Evolutionary conservation across 164 flowering plant genomes (phyloP), one percentile per base, ranked within the genome.

Genomic region (Echeveria elegans): DNA sequence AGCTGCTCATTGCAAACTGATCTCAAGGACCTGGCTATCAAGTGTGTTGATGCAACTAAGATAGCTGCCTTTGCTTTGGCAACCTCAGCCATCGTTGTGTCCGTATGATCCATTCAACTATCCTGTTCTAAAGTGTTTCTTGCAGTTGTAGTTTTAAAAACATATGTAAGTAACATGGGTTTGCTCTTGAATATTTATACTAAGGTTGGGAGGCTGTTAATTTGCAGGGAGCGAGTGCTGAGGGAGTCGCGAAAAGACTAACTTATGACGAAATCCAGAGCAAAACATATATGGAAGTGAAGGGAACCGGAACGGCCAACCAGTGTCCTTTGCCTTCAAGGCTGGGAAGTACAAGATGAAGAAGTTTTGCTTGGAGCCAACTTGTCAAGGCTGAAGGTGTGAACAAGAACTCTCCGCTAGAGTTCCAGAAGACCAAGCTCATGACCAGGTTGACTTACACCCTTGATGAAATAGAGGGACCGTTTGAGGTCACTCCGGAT

Each of bases 401-500:
- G 0, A 81, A 29, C 90, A 94, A 94, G 83, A 94, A 88, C 73
- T 65, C 97, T 18, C 82, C 91, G 15, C 83, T 94, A 0, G 98
- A 89, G 29, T 90, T 94, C 84, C 97, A 90, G 64, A 78, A 89
- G 60, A 94, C 98, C 69, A 90, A 94, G 86, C 98, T 94, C 79
- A 94, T 90, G 98, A 94, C 98, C 74, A 94, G 97, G 18, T 67
- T 90, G 19, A 90, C 98, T 79, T 94, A 90, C 88, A 94, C 98
- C 29, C 91, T 94, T 1, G 97, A 94, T 67, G 98, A 94, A 76
- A 83, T 94, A 37, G 97, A 94, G 72, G 98, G 98, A 12, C 98
- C 98, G 11, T 94, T 94, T 52, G 93, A 88, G 36, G 98, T 94
- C 24, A 71, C 83, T 4, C 18, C 86, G 0, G 97, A 94, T 40